These are phyloP conservation scores for Xylaria arbuscula DNA, from an alignment of 2,329 filamentous ascomycete genomes.

Conservation along the genomic window DNA sequence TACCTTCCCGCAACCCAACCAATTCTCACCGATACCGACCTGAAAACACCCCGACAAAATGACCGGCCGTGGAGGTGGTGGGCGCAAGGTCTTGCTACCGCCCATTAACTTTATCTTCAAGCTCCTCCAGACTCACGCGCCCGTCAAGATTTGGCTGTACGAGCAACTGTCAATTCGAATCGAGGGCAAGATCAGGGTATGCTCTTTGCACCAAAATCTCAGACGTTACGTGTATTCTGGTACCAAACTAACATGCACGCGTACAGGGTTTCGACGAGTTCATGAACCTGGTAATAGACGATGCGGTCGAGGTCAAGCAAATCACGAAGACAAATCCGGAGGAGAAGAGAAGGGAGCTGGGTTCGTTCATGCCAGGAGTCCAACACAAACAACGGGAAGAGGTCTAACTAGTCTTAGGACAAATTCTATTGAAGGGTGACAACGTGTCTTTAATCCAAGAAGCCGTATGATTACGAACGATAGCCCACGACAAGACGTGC, in stretches of 20 bases:
- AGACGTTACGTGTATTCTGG: not conserved
- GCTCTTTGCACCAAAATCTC: constrained; percentile 48
- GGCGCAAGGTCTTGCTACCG: constrained; percentile 69
- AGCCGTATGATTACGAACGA: constrained; percentile 48
- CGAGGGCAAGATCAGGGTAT: constrained; percentile 93
- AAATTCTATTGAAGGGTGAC: constrained; percentile 75
- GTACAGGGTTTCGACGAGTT: constrained; percentile 95
- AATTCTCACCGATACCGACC: not conserved
- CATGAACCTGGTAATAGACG: constrained; percentile 98
- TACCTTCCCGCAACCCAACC: not conserved
- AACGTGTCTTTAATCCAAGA: constrained; percentile 72
- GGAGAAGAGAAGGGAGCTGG: constrained; percentile 81
- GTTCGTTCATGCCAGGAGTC: constrained; percentile 60
- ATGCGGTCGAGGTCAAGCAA: constrained; percentile 91
- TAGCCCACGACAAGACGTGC: not conserved
- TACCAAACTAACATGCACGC: constrained; percentile 12
- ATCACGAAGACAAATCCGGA: constrained; percentile 80
- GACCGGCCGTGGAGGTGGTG: constrained; percentile 70
- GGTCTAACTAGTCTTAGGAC: constrained; percentile 57
- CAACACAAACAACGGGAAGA: not conserved
- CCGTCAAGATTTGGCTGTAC: constrained; percentile 95
- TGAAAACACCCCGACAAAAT: constrained; percentile 52
- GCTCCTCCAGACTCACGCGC: constrained; percentile 82
- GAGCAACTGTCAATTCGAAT: constrained; percentile 95
- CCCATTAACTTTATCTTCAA: constrained; percentile 92